Base-by-base conservation (phyloP, 768 basidiomycete species). In the Gyrodon lividus region DNA sequence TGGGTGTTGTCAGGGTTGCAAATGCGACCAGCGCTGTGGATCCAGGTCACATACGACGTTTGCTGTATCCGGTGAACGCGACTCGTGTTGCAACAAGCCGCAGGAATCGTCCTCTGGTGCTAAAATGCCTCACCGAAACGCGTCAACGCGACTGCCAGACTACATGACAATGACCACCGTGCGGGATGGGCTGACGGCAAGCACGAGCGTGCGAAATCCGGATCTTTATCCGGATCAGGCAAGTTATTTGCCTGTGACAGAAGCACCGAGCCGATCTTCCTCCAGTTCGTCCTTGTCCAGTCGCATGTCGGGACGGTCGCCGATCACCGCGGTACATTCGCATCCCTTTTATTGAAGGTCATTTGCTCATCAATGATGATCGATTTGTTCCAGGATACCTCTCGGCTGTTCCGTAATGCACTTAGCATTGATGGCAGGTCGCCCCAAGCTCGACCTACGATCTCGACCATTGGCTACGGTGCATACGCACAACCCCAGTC, bases 41-140 rank as follows among this genome's bases (percentile, higher is more conserved):
- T 44, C 52, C 23, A 52, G 57, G 34, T 49, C 61, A 30, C 59
- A 59, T 17, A 57, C 66, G 16, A 60, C 65, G 1, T 72, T 67
- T 52, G 59, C 67, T 2, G 58, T 66, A 1, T 67, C 71, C 0
- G 71, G 74, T 10, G 74, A 76, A 50, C 55, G 71, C n/a, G 65
- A 55, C 6, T 34, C 62, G 0, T 57, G 56, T 35, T 57, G 55
- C 8, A 30, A 51, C 37, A 60, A 60, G 48, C 19, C 51, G 17
- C 40, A 46, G 5, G 59, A 59, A 12, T 46, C 52, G n/a, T 16
- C 58, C 43, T 19, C 56, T 6, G 51, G 37, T 30, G 6, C 51
- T n/a, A 57, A 4, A 20, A 31, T 40, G 4, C 12, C 56, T 13
- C 52, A 56, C 30, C 62, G 62, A 8, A 38, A 50, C n/a, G 51